Evolutionary conservation across 371 early-diverging fungal genomes (phyloP), one percentile per base, ranked within the genome.

Genomic region (Dichotomocladium elegans): DNA sequence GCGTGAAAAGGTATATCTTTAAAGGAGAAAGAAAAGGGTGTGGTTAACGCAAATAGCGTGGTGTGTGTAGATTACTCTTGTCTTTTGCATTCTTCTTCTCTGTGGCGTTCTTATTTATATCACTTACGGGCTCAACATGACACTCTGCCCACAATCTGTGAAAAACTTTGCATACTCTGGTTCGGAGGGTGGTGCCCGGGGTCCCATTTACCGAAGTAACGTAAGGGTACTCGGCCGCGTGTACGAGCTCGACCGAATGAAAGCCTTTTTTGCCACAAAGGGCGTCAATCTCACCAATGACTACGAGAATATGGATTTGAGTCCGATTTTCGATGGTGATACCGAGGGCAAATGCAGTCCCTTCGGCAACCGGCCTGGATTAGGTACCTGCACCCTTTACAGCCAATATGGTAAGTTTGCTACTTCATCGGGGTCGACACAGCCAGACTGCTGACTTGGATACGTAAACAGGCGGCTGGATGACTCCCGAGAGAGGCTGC

Each of bases 11-110:
- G 80, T 86, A 66, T 43, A 12, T 35, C 21, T 37, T 7, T 14
- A 41, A 26, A 40, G 7, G 21, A 15, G n/a, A n/a, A n/a, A n/a
- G n/a, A 41, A 47, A 42, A 41, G 31, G 40, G 25, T 35, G 25
- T 12, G 44, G 27, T 3, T 48, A 29, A 52, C 4, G 28, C 30
- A 17, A 14, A n/a, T 22, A 14, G 14, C 72, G 14, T 74, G 73
- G 70, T 56, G 68, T 49, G 64, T 71, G 50, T 75, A 83, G 68
- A 65, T 85, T 41, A 83, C 89, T 0, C 70, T 90, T n/a, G 83
- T 85, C 50, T 71, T 81, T 47, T 70, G 89, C 54, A 89, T 91
- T 27, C 22, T 76, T 0, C 47, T 85, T 9, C 60, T 86, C 25
- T 86, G 85, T 55, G 68, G 63, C 31, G 42, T 60, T 25, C 72